Conservation (phyloP, 1,284 basidiomycete species). For the Irpex rosettiformis region DNA sequence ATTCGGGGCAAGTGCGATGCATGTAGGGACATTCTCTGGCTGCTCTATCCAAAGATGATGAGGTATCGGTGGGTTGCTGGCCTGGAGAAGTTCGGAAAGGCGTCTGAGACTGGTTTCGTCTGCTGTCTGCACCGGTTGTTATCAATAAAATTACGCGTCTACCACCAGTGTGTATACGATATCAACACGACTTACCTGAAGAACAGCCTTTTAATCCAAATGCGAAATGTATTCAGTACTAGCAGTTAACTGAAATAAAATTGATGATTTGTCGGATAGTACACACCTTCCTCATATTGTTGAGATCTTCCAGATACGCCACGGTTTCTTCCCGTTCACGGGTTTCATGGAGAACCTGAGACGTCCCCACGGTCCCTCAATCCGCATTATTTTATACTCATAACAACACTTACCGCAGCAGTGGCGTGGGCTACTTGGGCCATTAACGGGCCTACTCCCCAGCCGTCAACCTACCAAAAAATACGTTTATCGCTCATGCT, state of each 20-base stretch:
- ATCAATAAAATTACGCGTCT: not conserved
- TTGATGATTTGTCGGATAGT: not conserved
- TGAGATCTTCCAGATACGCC: conserved; percentile 37
- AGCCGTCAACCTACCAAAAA: conserved; percentile 36
- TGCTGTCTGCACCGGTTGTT: conserved; percentile 30
- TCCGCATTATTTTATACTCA: not conserved
- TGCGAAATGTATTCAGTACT: no score
- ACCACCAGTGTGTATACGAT: not conserved
- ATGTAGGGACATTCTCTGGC: conserved; percentile 49
- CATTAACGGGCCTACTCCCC: conserved; percentile 55
- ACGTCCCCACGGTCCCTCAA: not conserved
- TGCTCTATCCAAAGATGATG: conserved; percentile 53
- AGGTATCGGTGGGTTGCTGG: conserved; percentile 28
- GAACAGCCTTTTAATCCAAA: conserved; percentile 32
- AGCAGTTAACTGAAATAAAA: no score
- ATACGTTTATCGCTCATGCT: not conserved
- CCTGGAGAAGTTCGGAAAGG: conserved; percentile 31
- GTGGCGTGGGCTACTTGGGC: conserved; percentile 52
- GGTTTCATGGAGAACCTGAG: conserved; percentile 39
- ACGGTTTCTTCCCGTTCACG: conserved; percentile 36
- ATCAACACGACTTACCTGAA: conserved; percentile 30
- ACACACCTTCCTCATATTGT: conserved; percentile 37
- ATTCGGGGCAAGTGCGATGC: conserved; percentile 51
- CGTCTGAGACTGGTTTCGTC: conserved; percentile 32
- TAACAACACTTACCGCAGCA: conserved; percentile 34